phyloP scores from a whole-genome alignment of 441 rosid species.

The Theobroma grandiflorum region DNA sequence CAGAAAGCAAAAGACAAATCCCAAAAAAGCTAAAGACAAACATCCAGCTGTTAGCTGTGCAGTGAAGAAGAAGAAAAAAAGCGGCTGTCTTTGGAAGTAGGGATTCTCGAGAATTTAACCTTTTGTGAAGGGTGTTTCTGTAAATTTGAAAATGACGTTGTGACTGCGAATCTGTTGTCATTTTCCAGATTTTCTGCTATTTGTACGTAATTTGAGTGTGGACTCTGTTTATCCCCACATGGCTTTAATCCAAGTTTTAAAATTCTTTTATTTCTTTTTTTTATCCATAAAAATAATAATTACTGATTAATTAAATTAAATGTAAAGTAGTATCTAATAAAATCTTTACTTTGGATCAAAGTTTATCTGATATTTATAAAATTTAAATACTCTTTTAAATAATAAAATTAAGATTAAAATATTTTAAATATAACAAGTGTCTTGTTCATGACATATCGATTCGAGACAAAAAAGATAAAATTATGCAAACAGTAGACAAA shows the following conservation, averaged over 20 bases:
- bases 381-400: no score
- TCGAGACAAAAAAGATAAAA: neutral
- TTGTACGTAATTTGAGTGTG: neutral
- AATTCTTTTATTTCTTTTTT: neutral
- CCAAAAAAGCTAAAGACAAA: conserved; percentile 12
- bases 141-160: neutral
- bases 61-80: conserved; percentile 11
- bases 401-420: no score
- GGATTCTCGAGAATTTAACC: conserved; percentile 10
- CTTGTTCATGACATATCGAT: no score
- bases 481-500: neutral
- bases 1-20: neutral
- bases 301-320: no score
- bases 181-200: conserved; percentile 10
- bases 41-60: conserved; percentile 25
- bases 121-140: conserved; percentile 19
- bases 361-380: no score
- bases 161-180: neutral
- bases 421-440: no score
- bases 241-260: neutral
- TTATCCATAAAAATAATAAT: no score
- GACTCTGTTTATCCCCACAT: neutral
- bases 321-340: no score
- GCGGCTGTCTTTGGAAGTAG: conserved; percentile 28
- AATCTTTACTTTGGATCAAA: no score